Evolutionary conservation across 1,284 basidiomycete genomes (phyloP), one percentile per base, ranked within the genome.

Genomic region (Xerocomus nothofagi): DNA sequence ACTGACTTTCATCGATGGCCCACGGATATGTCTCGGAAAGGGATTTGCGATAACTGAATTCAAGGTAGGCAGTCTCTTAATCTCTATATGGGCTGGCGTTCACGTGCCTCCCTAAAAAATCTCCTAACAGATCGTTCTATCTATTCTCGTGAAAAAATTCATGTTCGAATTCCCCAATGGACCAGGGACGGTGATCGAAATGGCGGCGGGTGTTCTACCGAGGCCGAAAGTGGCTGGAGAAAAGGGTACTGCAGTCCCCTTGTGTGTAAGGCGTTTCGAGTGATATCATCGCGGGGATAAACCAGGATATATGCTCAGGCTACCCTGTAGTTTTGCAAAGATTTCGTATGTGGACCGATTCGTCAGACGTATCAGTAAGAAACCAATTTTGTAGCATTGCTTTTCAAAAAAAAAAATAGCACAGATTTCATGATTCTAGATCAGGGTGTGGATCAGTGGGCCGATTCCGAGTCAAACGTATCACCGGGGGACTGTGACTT

Each of bases 211-310:
- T 3, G 53, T 79, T n/a, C 52, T 79, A 10, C 64, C 65, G 3
- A 60, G 77, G 20, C 79, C 80, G 1, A 74, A 68, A 51, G 60
- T 79, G 2, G 70, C 54, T 0, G 77, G 78, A 0, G 68, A 73
- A 59, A 53, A 63, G 18, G 75, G 74, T 4, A 56, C 64, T 17
- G 62, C 56, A 20, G 67, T 79, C 2, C 78, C 77, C 1, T 51
- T 81, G 57, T 67, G 60, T 17, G 69, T 81, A 6, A 41, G 42
- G 18, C 57, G 50, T 39, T 55, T 57, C 6, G 57, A 53, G 31
- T 51, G 40, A 26, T n/a, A n/a, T n/a, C n/a, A n/a, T n/a, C n/a
- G n/a, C n/a, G n/a, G n/a, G n/a, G n/a, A n/a, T n/a, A n/a, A n/a
- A n/a, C n/a, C n/a, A n/a, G n/a, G n/a, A n/a, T n/a, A n/a, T n/a